These are phyloP conservation scores for Zostera marina DNA, from an alignment of 116 monocot genomes.

Conservation along the genomic window DNA sequence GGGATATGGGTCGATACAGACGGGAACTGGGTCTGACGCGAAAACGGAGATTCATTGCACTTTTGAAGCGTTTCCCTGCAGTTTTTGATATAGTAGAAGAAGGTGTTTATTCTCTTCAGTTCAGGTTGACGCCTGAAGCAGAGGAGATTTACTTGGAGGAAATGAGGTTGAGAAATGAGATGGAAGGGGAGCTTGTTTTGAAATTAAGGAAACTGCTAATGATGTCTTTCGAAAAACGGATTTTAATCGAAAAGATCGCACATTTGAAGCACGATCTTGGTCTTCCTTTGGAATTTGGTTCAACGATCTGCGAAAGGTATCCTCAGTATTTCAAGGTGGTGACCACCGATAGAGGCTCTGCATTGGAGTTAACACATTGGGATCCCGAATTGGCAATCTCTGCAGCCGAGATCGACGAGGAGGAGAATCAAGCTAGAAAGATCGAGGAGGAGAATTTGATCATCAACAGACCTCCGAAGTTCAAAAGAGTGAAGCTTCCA, in stretches of 20 bases:
- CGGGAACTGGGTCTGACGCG: conserved; percentile 69
- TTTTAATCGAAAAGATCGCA: conserved; percentile 72
- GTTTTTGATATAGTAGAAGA: conserved; percentile 96
- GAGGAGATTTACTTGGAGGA: conserved; percentile 83
- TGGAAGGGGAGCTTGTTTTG: conserved; percentile 49
- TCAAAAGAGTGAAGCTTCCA: conserved; percentile 66
- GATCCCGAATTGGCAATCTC: conserved; percentile 72
- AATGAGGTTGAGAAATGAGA: conserved; percentile 59
- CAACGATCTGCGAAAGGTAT: conserved; percentile 62
- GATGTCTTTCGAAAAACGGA: conserved; percentile 85
- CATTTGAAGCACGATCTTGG: conserved; percentile 76
- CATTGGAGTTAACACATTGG: conserved; percentile 81
- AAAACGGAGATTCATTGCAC: conserved; percentile 82
- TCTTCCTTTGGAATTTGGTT: conserved; percentile 62
- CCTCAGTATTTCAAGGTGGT: conserved; percentile 85
- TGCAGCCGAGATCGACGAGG: conserved; percentile 55
- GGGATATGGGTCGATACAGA: conserved; percentile 58
- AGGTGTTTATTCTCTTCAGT: conserved; percentile 81
- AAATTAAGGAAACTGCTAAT: conserved; percentile 85
- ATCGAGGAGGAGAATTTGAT: conserved; percentile 67
- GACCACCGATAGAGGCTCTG: conserved; percentile 65
- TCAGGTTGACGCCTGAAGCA: conserved; percentile 65
- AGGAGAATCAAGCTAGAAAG: conserved; percentile 58
- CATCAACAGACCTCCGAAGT: conserved; percentile 73
- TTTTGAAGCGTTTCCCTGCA: conserved; percentile 67